Conservation (phyloP, 495 filamentous ascomycete species). For the Penicillium bovifimosum region DNA sequence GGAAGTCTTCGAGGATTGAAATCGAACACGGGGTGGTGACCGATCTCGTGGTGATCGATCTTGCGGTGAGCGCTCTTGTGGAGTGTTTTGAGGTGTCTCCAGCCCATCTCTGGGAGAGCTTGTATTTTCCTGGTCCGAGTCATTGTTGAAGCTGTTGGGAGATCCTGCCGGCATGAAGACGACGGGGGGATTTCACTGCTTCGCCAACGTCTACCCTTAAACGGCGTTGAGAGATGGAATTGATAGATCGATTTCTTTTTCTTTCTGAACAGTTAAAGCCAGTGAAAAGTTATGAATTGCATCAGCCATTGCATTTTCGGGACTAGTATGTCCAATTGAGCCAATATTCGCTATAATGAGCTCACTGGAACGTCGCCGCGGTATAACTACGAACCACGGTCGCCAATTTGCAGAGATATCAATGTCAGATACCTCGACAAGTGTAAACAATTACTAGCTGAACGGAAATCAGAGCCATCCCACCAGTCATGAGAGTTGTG, state of each 20-base stretch:
- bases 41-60: neutral
- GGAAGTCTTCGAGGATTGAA: constrained; percentile 8
- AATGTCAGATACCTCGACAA: neutral
- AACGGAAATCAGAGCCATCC: neutral
- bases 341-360: constrained; percentile 4
- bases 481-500: neutral
- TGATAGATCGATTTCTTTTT: neutral
- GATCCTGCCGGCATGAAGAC: constrained; percentile 1
- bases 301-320: neutral
- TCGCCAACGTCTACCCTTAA: neutral
- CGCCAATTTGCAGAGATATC: neutral
- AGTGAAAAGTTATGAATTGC: neutral
- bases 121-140: constrained; percentile 1
- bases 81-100: neutral
- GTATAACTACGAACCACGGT: neutral
- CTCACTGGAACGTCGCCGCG: constrained; percentile 13
- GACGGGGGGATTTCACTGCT: neutral
- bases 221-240: neutral
- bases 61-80: neutral
- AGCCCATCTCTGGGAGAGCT: neutral
- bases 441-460: neutral
- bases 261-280: neutral
- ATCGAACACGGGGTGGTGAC: constrained; percentile 14
- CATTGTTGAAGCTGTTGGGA: neutral
- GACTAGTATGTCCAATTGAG: neutral